These are phyloP conservation scores for Diaporthe sp. DNA, from an alignment of 2,329 filamentous ascomycete species.

Conservation along the genomic window DNA sequence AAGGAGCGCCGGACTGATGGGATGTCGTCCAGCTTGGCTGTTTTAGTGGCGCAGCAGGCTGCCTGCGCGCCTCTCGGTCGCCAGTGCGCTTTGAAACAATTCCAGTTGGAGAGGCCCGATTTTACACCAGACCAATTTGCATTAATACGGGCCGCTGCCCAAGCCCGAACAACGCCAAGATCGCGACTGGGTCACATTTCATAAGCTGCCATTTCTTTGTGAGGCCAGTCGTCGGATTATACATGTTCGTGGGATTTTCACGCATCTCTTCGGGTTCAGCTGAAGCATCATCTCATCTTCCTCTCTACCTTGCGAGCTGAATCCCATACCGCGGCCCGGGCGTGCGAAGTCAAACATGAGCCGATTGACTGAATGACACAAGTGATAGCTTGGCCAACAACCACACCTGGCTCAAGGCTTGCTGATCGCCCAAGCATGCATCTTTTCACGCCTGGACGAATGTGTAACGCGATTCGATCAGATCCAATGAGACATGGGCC, in stretches of 20 bases:
- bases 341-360: background rate
- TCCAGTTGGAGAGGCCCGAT: conserved; percentile 20
- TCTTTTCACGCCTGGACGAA: background rate
- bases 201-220: background rate
- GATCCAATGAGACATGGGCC: background rate
- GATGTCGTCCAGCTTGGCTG: conserved; percentile 21
- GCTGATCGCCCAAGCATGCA: background rate
- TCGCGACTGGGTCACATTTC: background rate
- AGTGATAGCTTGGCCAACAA: background rate
- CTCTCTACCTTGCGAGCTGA: background rate
- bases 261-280: background rate
- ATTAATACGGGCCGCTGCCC: conserved; percentile 29
- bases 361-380: background rate
- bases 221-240: background rate
- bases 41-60: conserved; percentile 26
- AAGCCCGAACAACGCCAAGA: conserved; percentile 15
- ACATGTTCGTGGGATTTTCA: background rate
- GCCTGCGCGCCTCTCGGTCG: conserved; percentile 8
- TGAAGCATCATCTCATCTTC: conserved; percentile 22
- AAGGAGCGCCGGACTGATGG: conserved; percentile 4
- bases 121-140: conserved; percentile 28
- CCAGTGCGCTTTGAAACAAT: conserved; percentile 27
- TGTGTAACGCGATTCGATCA: background rate
- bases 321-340: background rate
- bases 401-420: background rate